Percentiles rank a stretch among this genome's conserved stretches.
Evolutionary conservation across 192 early-diverging fungal genomes (phyloP).

Genomic region (Neocallimastix lanati): DNA sequence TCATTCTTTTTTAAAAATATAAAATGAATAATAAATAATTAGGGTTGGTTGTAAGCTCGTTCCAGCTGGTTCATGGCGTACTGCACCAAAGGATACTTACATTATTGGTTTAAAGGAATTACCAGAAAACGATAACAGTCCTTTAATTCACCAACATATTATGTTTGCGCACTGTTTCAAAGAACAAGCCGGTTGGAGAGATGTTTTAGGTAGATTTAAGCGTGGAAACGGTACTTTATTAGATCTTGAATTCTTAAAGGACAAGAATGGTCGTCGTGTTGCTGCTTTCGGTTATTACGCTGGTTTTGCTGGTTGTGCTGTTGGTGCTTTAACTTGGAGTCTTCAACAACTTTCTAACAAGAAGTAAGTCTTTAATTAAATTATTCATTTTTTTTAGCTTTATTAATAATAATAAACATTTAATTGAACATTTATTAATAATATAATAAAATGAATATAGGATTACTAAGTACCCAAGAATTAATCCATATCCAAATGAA

Average conservation of each 20-base stretch:
- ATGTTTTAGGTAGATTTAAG: conserved; percentile 69
- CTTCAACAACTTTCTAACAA: conserved; percentile 8
- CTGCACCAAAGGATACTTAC: conserved; percentile 76
- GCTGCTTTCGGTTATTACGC: conserved; percentile 96
- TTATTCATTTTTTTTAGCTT: too few species aligned
- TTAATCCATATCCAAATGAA: conserved; percentile 74
- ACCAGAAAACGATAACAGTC: conserved; percentile 75
- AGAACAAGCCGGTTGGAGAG: conserved; percentile 82
- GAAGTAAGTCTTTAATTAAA: conserved; percentile 2
- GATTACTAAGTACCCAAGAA: conserved; percentile 41
- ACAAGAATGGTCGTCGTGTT: conserved; percentile 67
- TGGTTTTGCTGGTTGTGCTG: conserved; percentile 83
- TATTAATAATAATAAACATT: too few species aligned
- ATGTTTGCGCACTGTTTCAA: conserved; percentile 99
- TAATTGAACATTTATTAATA: too few species aligned
- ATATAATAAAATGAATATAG: too few species aligned
- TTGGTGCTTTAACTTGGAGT: conserved; percentile 81
- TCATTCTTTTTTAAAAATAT: neutral
- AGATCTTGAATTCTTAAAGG: conserved; percentile 87
- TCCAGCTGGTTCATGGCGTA: conserved; percentile 61
- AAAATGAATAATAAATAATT: too few species aligned
- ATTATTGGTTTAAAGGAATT: conserved; percentile 94
- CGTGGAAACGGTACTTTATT: conserved; percentile 68
- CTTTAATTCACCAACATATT: conserved; percentile 82
- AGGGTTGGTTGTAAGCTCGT: conserved; percentile 68